phyloP scores from a whole-genome alignment of 2,329 filamentous ascomycete genomes.

The Hymenoscyphus salicellus region DNA sequence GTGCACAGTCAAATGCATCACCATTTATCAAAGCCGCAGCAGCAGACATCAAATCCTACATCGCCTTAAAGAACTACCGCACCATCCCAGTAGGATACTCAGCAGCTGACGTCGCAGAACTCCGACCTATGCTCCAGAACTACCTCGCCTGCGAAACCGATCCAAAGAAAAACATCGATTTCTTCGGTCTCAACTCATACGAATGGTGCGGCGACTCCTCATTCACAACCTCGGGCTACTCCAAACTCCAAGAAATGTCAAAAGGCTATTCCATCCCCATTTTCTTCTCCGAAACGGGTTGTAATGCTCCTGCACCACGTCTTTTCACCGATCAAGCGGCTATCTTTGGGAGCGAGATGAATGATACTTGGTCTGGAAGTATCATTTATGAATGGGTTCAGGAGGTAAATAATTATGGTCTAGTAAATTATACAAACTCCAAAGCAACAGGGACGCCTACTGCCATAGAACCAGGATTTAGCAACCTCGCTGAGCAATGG shows the following conservation, averaged over 20 bases:
- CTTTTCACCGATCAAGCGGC: constrained; percentile 69
- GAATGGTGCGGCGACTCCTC: constrained; percentile 60
- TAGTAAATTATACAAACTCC: constrained; percentile 70
- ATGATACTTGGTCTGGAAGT: constrained; percentile 66
- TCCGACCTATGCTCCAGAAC: constrained; percentile 64
- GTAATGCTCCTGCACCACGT: constrained; percentile 62
- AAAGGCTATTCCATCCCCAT: constrained; percentile 68
- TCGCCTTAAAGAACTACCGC: constrained; percentile 47
- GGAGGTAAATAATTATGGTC: constrained; percentile 77
- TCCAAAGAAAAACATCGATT: constrained; percentile 58
- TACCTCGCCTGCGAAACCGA: constrained; percentile 72
- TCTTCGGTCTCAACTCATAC: constrained; percentile 65
- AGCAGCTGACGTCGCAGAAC: constrained; percentile 64
- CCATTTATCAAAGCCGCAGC: constrained; percentile 58
- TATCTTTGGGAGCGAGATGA: constrained; percentile 74
- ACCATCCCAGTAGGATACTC: constrained; percentile 56
- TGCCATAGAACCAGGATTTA: constrained; percentile 71
- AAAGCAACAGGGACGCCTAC: constrained; percentile 59
- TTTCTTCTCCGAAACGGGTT: constrained; percentile 87
- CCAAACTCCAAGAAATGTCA: constrained; percentile 64
- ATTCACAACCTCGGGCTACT: constrained; percentile 60
- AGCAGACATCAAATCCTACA: constrained; percentile 54
- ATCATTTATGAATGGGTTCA: constrained; percentile 91
- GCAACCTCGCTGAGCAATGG: constrained; percentile 75
- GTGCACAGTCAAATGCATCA: constrained; percentile 49